Conservation (phyloP, 441 rosid genomes). For the Flueggea neowawraea region DNA sequence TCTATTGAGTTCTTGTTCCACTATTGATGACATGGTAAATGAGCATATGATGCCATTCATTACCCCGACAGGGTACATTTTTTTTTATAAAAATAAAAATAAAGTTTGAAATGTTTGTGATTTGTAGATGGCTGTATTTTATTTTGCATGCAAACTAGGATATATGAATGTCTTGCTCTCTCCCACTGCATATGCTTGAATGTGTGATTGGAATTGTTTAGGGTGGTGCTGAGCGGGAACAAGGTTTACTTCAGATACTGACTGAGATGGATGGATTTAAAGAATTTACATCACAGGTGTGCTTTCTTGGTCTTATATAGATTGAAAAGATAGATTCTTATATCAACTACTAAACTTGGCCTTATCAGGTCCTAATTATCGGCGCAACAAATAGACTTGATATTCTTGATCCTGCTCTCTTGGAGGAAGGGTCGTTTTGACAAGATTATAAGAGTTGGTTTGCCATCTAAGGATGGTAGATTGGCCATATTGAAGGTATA, state of each 20-base stretch:
- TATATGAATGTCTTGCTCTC: no score
- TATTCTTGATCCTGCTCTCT: slow-evolving; percentile 93
- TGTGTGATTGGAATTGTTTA: slow-evolving; percentile 24
- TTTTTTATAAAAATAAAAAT: no score
- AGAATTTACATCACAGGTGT: slow-evolving; percentile 87
- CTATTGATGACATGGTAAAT: background rate
- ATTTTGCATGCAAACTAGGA: no score
- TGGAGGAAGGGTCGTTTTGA: slow-evolving; percentile 99
- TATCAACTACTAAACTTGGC: slow-evolving; percentile 27
- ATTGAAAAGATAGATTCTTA: slow-evolving; percentile 3
- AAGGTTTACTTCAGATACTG: slow-evolving; percentile 96
- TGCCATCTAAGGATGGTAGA: slow-evolving; percentile 95
- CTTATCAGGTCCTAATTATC: slow-evolving; percentile 77
- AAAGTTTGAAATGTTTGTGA: no score
- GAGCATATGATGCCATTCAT: background rate
- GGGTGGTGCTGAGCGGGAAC: slow-evolving; percentile 99
- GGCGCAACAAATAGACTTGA: slow-evolving; percentile 99
- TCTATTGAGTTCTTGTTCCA: background rate
- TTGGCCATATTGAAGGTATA: slow-evolving; percentile 87
- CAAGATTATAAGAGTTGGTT: slow-evolving; percentile 93
- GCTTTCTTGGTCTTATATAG: slow-evolving; percentile 16
- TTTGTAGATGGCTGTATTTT: no score
- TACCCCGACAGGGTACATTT: background rate
- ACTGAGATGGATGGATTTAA: slow-evolving; percentile 99
- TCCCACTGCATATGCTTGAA: slow-evolving; percentile 7